These are phyloP conservation scores for Yamadazyma ubonensis DNA, from an alignment of 805 yeast species.

Conservation along the genomic window DNA sequence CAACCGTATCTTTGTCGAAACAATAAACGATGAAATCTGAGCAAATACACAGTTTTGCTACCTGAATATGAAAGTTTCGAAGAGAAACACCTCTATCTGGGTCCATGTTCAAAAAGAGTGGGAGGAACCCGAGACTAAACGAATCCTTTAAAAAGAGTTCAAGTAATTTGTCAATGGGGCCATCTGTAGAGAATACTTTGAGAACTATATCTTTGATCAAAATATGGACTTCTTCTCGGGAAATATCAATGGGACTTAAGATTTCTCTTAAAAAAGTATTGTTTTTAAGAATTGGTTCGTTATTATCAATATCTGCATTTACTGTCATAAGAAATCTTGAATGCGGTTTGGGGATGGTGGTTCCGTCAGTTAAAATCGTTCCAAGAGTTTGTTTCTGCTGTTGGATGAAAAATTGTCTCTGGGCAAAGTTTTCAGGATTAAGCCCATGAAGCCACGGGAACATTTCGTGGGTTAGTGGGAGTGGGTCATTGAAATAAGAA, in stretches of 20 bases:
- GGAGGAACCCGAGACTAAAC: slow-evolving; percentile 42
- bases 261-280: slow-evolving; percentile 55
- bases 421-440: slow-evolving; percentile 55
- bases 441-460: slow-evolving; percentile 94
- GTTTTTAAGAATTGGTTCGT: slow-evolving; percentile 43
- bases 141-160: slow-evolving; percentile 43
- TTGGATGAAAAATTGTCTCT: slow-evolving; percentile 43
- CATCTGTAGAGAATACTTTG: slow-evolving; percentile 22
- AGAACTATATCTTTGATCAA: slow-evolving; percentile 18
- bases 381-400: slow-evolving; percentile 23
- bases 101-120: slow-evolving; percentile 58
- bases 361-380: neutral
- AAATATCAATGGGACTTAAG: slow-evolving; percentile 47
- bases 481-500: slow-evolving; percentile 39
- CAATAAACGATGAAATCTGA: slow-evolving; percentile 80
- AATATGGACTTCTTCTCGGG: slow-evolving; percentile 32
- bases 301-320: slow-evolving; percentile 14
- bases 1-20: slow-evolving; percentile 31
- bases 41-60: slow-evolving; percentile 70
- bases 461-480: slow-evolving; percentile 64
- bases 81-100: slow-evolving; percentile 73
- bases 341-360: slow-evolving; percentile 9
- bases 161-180: slow-evolving; percentile 14
- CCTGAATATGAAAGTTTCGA: slow-evolving; percentile 84
- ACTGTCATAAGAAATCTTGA: slow-evolving; percentile 44